A percentile compares a stretch with the other conserved stretches of the same genome.
Evolutionary conservation across 129 eudicot genomes (phyloP).

Genomic region (Cynara cardunculus): DNA sequence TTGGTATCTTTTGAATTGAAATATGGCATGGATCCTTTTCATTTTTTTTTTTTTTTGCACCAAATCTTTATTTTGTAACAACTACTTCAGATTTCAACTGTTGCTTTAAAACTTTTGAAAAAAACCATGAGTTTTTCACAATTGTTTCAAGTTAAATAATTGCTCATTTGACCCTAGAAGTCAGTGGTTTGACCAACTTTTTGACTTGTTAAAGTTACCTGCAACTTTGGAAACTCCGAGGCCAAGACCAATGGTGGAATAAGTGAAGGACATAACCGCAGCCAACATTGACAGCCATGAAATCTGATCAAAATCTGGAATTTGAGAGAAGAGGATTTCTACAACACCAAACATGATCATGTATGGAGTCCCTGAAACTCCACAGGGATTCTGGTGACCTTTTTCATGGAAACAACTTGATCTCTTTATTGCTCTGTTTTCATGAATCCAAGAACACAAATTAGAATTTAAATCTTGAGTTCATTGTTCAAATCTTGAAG

Average conservation of each 20-base stretch:
- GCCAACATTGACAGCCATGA: constrained; percentile 96
- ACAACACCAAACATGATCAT: constrained; percentile 80
- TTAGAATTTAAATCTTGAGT: not conserved
- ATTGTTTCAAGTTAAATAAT: not conserved
- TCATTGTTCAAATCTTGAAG: too few species aligned
- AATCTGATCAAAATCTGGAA: constrained; percentile 97
- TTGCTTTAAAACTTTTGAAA: not conserved
- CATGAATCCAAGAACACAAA: not conserved
- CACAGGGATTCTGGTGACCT: constrained; percentile 54
- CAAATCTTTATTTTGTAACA: not conserved
- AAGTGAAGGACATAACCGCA: constrained; percentile 95
- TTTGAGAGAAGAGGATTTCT: constrained; percentile 82
- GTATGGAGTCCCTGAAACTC: constrained; percentile 69
- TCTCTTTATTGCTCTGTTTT: constrained; percentile 81
- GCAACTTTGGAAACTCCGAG: constrained; percentile 82
- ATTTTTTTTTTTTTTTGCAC: not conserved
- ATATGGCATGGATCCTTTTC: not conserved
- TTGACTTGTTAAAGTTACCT: constrained; percentile 39
- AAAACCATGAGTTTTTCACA: constrained; percentile 9
- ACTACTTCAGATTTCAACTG: not conserved
- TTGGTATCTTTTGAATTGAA: not conserved
- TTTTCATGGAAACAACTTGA: constrained; percentile 77
- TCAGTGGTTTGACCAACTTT: not conserved
- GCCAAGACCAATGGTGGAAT: constrained; percentile 89
- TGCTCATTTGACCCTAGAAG: not conserved